phyloP scores from a whole-genome alignment of 2,329 filamentous ascomycete genomes.

The Xylaria multiplex region DNA sequence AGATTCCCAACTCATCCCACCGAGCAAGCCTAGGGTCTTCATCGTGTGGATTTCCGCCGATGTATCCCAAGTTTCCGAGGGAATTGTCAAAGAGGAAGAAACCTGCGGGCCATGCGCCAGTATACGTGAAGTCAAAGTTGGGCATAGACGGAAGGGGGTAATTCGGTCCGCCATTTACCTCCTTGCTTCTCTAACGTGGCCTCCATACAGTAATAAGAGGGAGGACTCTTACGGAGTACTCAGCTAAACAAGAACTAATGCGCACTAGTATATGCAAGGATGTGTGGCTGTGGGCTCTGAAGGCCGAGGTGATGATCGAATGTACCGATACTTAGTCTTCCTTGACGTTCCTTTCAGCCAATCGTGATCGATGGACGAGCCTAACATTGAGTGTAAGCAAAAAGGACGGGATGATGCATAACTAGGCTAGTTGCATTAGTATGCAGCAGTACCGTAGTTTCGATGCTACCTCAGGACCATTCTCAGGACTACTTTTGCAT shows the following conservation, averaged over 20 bases:
- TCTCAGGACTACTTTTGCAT: neutral
- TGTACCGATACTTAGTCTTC: constrained; percentile 11
- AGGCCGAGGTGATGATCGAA: neutral
- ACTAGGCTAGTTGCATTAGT: no score
- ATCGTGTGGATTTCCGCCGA: constrained; percentile 7
- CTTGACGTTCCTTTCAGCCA: neutral
- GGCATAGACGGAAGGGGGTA: neutral
- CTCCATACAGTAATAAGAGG: constrained; percentile 17
- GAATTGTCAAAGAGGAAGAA: neutral
- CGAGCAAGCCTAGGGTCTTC: constrained; percentile 38
- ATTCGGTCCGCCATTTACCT: constrained; percentile 17
- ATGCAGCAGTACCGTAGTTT: neutral
- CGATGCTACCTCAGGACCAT: neutral
- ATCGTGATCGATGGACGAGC: neutral
- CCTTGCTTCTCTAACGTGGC: neutral
- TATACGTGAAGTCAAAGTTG: neutral
- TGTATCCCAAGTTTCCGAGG: constrained; percentile 7
- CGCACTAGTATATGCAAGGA: constrained; percentile 2
- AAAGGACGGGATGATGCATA: neutral
- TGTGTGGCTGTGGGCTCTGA: constrained; percentile 1
- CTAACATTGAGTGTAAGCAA: neutral
- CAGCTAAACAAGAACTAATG: neutral
- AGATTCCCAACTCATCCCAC: constrained; percentile 40
- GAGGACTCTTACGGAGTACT: constrained; percentile 2
- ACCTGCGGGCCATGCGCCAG: neutral